phyloP scores from a whole-genome alignment of 2,329 filamentous ascomycete species.

The Penicillium sp. region DNA sequence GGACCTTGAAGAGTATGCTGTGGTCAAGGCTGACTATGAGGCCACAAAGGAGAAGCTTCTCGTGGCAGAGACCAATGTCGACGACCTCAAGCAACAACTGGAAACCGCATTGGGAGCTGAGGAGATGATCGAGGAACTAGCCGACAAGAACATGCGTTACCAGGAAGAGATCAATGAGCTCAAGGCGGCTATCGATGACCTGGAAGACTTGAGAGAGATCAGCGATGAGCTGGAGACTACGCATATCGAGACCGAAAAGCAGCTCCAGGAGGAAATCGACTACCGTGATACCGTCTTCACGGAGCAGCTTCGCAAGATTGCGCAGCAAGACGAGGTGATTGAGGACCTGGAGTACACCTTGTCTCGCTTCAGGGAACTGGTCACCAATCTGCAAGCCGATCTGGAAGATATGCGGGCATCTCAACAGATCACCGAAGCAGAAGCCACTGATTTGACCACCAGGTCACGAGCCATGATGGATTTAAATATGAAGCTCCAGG shows the following conservation, averaged over 20 bases:
- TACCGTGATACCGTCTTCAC: conserved; percentile 81
- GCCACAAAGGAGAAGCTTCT: conserved; percentile 74
- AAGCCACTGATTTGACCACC: conserved; percentile 86
- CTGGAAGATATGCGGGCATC: conserved; percentile 91
- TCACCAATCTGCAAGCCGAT: conserved; percentile 82
- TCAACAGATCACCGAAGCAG: conserved; percentile 88
- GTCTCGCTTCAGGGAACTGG: conserved; percentile 84
- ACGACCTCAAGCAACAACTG: conserved; percentile 88
- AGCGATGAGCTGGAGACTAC: conserved; percentile 95
- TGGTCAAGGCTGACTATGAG: conserved; percentile 72
- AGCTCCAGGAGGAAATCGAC: conserved; percentile 92
- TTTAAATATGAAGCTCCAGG: conserved; percentile 90
- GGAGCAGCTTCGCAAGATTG: conserved; percentile 76
- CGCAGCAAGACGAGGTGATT: conserved; percentile 77
- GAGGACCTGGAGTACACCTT: conserved; percentile 92
- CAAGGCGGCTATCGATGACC: conserved; percentile 79
- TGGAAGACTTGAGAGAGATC: conserved; percentile 88
- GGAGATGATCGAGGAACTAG: conserved; percentile 91
- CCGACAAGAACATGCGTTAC: conserved; percentile 83
- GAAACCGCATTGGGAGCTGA: conserved; percentile 88
- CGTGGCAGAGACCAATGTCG: conserved; percentile 74
- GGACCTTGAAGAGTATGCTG: conserved; percentile 71
- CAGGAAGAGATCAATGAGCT: conserved; percentile 84
- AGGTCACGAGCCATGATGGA: conserved; percentile 96
- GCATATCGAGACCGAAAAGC: conserved; percentile 89